Percentiles rank a stretch among this genome's conserved stretches.
Conservation (phyloP, 2,329 filamentous ascomycete genomes). For the Akanthomyces muscarius region DNA sequence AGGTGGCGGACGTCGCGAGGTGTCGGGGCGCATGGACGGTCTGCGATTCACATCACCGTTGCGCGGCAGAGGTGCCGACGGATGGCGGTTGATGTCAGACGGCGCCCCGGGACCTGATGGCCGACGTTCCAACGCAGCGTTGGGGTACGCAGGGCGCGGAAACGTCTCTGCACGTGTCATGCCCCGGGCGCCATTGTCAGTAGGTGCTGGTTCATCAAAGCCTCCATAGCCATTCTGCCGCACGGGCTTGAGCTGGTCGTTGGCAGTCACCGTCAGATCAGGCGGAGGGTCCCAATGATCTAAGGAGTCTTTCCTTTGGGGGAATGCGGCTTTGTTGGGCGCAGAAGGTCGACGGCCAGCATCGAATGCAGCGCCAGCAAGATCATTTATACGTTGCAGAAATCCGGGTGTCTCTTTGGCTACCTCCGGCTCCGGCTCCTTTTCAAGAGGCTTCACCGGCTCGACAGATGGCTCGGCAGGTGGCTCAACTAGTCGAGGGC, state of each 20-base stretch:
- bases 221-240: slow-evolving; percentile 54
- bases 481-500: not conserved
- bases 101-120: slow-evolving; percentile 46
- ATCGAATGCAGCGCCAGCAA: slow-evolving; percentile 13
- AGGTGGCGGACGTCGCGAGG: slow-evolving; percentile 50
- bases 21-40: slow-evolving; percentile 41
- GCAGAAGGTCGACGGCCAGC: slow-evolving; percentile 8
- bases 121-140: slow-evolving; percentile 39
- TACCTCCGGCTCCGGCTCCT: not conserved
- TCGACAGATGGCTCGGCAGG: not conserved
- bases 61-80: not conserved
- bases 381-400: slow-evolving; percentile 19
- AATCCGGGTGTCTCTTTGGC: not conserved
- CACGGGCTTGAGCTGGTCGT: not conserved
- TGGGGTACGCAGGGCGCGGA: slow-evolving; percentile 37
- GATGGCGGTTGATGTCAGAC: slow-evolving; percentile 28
- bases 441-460: not conserved
- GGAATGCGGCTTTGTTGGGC: not conserved
- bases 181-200: slow-evolving; percentile 33
- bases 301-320: slow-evolving; percentile 24
- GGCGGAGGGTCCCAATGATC: not conserved
- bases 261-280: slow-evolving; percentile 22
- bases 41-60: slow-evolving; percentile 24
- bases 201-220: slow-evolving; percentile 46
- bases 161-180: slow-evolving; percentile 51